Percentiles rank a stretch among this genome's conserved stretches.
These are phyloP conservation scores for Sugiyamaella valdiviana DNA, from an alignment of 805 yeast species.

Conservation along the genomic window DNA sequence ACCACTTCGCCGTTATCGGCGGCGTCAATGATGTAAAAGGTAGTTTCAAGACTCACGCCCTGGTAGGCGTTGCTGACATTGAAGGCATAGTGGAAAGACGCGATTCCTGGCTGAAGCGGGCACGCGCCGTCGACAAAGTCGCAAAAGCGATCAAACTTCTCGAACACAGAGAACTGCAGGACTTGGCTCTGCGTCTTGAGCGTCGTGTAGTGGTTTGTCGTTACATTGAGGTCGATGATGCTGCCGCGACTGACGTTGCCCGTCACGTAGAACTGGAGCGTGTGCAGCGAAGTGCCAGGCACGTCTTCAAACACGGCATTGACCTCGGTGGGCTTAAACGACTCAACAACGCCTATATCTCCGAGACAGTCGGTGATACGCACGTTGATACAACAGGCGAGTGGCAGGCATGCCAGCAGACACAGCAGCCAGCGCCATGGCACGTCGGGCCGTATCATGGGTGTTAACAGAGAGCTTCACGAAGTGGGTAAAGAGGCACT, in stretches of 20 bases:
- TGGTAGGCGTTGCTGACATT: slow-evolving; percentile 17
- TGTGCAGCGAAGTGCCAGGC: slow-evolving; percentile 3
- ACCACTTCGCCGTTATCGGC: slow-evolving; percentile 27
- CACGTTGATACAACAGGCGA: background rate
- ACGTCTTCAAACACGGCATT: background rate
- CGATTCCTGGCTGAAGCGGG: slow-evolving; percentile 23
- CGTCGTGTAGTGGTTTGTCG: slow-evolving; percentile 25
- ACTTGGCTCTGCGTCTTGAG: slow-evolving; percentile 21
- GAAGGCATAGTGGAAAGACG: slow-evolving; percentile 17
- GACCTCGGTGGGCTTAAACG: slow-evolving; percentile 7
- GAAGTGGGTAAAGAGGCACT: too few relatives aligned
- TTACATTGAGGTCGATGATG: slow-evolving; percentile 17
- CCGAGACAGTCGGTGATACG: slow-evolving; percentile 3
- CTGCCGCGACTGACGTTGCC: slow-evolving; percentile 16
- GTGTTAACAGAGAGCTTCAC: too few relatives aligned
- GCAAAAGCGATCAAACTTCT: slow-evolving; percentile 26
- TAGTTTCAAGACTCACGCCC: slow-evolving; percentile 22
- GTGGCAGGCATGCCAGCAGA: background rate
- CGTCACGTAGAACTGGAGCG: slow-evolving; percentile 8
- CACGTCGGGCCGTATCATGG: background rate
- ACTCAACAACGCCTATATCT: slow-evolving; percentile 2
- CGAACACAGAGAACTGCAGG: slow-evolving; percentile 19
- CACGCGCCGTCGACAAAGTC: slow-evolving; percentile 20
- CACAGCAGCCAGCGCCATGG: background rate
- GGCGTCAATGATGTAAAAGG: slow-evolving; percentile 25